Base-by-base conservation (phyloP, 768 basidiomycete species). In the Tulasnella sp. region DNA sequence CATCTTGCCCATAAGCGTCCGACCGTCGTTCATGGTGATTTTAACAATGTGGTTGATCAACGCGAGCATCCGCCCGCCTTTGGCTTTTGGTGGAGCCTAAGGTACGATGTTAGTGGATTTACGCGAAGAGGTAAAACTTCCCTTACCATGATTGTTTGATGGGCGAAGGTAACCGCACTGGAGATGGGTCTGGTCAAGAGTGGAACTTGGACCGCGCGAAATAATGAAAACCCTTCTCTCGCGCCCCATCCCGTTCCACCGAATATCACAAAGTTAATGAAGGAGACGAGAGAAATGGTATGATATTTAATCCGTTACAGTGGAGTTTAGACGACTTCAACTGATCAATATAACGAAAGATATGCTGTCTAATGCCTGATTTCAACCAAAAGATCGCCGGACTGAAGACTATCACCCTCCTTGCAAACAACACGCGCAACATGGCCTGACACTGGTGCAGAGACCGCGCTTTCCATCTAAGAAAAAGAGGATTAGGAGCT, bases 11-110 rank as follows among this genome's bases (percentile, higher is more conserved):
- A 94, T 95, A 83, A 99, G 88, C 79, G 94, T 91, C 85, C 98
- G 94, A 80, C 96, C 96, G 86, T 99, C 98, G 92, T 93, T 98
- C 86, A 99, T 92, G 80, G 96, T 98, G 80, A 99, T 92, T 87
- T 94, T 97, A 82, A 99, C 90, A 86, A 97, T 89, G 94, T 97
- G 98, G 87, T 99, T 96, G 88, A 99, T 91, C 87, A 99, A 92
- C 85, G 92, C 87, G 85, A 97, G 92, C 96, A 99, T 98, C 89
- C 97, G 96, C 85, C 97, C 96, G 85, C 96, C 96, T 88, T 97
- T 97, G 71, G 96, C 95, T 85, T 98, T 98, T 80, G 96, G 96
- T 82, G 96, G 94, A 88, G 94, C 93, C 94, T 95, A 79, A 56
- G 40, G 21, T 6, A 24, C 24, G 0, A 4, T 18, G 31, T 68